These are phyloP conservation scores for Ramularia collo-cygni DNA, from an alignment of 2,329 filamentous ascomycete genomes.

Conservation along the genomic window DNA sequence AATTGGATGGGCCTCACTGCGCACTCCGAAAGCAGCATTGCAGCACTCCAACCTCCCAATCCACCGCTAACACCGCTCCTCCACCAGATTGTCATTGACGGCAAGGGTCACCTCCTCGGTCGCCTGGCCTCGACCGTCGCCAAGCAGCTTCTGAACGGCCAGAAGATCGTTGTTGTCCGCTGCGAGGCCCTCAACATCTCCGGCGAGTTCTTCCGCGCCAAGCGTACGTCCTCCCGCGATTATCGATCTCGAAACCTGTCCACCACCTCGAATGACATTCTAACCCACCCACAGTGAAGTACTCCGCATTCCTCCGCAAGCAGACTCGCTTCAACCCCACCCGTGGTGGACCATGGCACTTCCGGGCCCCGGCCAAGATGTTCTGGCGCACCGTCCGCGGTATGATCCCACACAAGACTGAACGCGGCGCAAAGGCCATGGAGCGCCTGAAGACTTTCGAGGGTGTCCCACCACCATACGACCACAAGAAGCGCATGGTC, in stretches of 20 bases:
- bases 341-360: constrained; percentile 99
- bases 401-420: constrained; percentile 99
- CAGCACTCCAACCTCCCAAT: not conserved
- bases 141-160: constrained; percentile 97
- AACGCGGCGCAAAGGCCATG: constrained; percentile 90
- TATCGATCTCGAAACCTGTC: constrained; percentile 1
- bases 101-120: constrained; percentile 99
- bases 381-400: constrained; percentile 99
- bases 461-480: constrained; percentile 96
- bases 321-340: constrained; percentile 99
- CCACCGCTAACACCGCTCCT: constrained; percentile 2
- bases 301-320: constrained; percentile 99
- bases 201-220: constrained; percentile 99
- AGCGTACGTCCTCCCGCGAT: constrained; percentile 69
- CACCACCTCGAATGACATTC: constrained; percentile 1
- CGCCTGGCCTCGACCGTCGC: constrained; percentile 96
- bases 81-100: constrained; percentile 90
- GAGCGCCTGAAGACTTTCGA: constrained; percentile 99
- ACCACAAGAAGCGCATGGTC: constrained; percentile 99
- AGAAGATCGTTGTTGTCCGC: constrained; percentile 99
- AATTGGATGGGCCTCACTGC: not conserved
- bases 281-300: constrained; percentile 72
- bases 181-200: constrained; percentile 99
- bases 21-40: no score
- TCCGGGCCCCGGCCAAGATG: constrained; percentile 97